Conservation (phyloP, 768 basidiomycete species). For the Vishniacozyma victoriae region DNA sequence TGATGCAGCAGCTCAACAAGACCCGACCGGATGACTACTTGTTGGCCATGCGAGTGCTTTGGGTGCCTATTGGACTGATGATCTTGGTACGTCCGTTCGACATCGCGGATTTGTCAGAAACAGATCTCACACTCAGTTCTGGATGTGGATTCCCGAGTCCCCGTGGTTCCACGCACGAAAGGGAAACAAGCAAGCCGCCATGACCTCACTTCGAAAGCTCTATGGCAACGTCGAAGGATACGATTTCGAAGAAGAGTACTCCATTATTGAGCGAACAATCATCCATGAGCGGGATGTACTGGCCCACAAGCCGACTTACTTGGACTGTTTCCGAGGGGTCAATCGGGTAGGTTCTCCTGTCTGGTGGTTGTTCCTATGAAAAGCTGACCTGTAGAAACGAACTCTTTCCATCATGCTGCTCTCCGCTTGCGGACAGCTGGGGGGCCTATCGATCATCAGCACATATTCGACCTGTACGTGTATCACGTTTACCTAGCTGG, state of each 20-base stretch:
- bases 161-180: slow-evolving; percentile 2
- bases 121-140: slow-evolving; percentile 3
- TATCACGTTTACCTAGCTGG: background rate
- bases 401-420: background rate
- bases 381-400: too few relatives aligned
- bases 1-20: slow-evolving; percentile 5
- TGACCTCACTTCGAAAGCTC: background rate
- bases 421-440: background rate
- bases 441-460: background rate
- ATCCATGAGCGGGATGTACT: background rate
- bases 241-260: slow-evolving; percentile 5
- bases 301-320: background rate
- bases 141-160: background rate
- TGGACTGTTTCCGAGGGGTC: background rate
- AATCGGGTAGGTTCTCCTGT: too few relatives aligned
- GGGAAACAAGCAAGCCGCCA: slow-evolving; percentile 2
- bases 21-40: slow-evolving; percentile 20
- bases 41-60: slow-evolving; percentile 9
- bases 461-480: background rate
- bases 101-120: too few relatives aligned
- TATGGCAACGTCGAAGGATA: slow-evolving; percentile 4
- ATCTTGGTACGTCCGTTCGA: slow-evolving; percentile 6
- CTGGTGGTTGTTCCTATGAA: too few relatives aligned
- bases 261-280: background rate
- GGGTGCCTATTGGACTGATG: slow-evolving; percentile 10